Evolutionary conservation across 2,329 filamentous ascomycete genomes (phyloP).

Genomic region (Aspergillus udagawae): DNA sequence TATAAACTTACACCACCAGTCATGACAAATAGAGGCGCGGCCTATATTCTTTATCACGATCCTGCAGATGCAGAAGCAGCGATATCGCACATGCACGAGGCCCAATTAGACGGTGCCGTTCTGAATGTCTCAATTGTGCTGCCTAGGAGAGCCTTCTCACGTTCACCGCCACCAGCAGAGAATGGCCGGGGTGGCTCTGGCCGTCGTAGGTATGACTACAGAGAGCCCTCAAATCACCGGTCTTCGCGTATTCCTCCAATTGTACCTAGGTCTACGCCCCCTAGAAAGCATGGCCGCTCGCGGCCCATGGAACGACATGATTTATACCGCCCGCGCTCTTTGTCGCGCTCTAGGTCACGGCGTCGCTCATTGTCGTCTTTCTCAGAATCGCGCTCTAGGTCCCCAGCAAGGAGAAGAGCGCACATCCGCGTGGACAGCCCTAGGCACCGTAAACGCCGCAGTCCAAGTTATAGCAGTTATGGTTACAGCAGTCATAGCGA

Average conservation of each 20-base stretch:
- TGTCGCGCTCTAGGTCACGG: conserved; percentile 46
- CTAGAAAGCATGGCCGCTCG: conserved; percentile 37
- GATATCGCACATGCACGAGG: conserved; percentile 96
- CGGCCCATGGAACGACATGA: conserved; percentile 47
- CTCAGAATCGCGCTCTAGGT: conserved; percentile 38
- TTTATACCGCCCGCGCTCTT: conserved; percentile 59
- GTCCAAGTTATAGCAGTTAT: conserved; percentile 61
- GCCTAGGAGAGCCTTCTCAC: conserved; percentile 76
- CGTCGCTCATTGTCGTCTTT: conserved; percentile 35
- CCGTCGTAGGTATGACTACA: conserved; percentile 35
- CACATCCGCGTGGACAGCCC: conserved; percentile 33
- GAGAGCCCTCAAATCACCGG: conserved; percentile 21
- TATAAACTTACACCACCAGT: conserved; percentile 47
- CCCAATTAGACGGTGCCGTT: conserved; percentile 78
- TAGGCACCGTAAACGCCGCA: conserved; percentile 48
- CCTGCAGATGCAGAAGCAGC: conserved; percentile 79
- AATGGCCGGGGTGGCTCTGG: conserved; percentile 59
- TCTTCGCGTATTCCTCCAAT: conserved; percentile 23
- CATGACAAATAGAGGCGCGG: conserved; percentile 86
- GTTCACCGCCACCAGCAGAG: conserved; percentile 68
- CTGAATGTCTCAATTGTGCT: conserved; percentile 87
- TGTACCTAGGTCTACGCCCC: conserved; percentile 31
- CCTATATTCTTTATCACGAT: conserved; percentile 80
- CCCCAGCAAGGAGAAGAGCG: conserved; percentile 37
- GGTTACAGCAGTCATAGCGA: conserved; percentile 56